phyloP scores from a whole-genome alignment of 495 filamentous ascomycete species.

The Massariosphaeria phaeospora region DNA sequence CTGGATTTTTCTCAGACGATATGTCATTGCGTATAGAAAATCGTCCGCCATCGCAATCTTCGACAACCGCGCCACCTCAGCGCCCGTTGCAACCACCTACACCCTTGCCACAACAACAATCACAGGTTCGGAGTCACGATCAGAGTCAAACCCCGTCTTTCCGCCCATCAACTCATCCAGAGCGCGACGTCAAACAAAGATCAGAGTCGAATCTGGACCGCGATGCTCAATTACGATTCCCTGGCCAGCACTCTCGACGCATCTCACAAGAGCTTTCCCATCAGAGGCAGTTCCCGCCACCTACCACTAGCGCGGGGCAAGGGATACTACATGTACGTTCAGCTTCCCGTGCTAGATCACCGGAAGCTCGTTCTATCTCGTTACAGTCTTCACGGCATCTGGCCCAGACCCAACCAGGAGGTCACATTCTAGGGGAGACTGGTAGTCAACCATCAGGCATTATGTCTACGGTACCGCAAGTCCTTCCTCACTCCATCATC shows the following conservation, averaged over 20 bases:
- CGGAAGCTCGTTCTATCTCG: conserved; percentile 19
- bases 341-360: conserved; percentile 5
- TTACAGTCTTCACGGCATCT: conserved; percentile 8
- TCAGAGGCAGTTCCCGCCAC: conserved; percentile 17
- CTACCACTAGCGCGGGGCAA: conserved; percentile 3
- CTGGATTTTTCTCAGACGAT: conserved; percentile 24
- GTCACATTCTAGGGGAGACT: conserved; percentile 8
- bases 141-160: conserved; percentile 12
- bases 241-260: conserved; percentile 12
- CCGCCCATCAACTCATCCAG: conserved; percentile 13
- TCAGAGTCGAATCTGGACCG: conserved; percentile 14
- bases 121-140: conserved; percentile 1
- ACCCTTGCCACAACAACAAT: conserved; percentile 14
- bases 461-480: conserved; percentile 3
- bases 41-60: conserved; percentile 18
- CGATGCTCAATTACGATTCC: neutral
- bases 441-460: neutral
- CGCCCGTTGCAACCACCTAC: neutral
- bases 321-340: conserved; percentile 15
- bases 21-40: conserved; percentile 10
- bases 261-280: conserved; percentile 23
- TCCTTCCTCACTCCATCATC: neutral
- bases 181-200: conserved; percentile 15
- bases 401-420: conserved; percentile 6
- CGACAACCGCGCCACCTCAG: conserved; percentile 5